Conservation (phyloP, 2,329 filamentous ascomycete species). For the Colletotrichum orchidophilum region DNA sequence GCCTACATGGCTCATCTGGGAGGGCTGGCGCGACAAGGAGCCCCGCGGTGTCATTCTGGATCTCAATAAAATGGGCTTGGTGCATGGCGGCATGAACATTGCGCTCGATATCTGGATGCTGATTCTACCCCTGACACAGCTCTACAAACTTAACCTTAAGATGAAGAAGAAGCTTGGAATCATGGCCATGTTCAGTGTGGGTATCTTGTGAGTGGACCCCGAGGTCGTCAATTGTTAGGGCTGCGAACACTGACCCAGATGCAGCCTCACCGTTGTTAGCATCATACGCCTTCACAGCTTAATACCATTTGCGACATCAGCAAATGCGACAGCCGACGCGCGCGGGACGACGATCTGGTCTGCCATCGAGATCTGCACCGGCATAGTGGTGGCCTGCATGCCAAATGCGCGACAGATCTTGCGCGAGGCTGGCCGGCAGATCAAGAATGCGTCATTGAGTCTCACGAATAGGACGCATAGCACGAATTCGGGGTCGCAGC, state of each 20-base stretch:
- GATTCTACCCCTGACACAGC: conserved; percentile 49
- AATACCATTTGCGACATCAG: conserved; percentile 51
- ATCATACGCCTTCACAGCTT: conserved; percentile 43
- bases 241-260: background rate
- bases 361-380: conserved; percentile 6
- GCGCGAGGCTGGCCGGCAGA: background rate
- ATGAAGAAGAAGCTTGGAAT: conserved; percentile 48
- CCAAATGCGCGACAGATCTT: conserved; percentile 8
- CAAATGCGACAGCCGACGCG: conserved; percentile 18
- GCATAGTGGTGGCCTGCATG: conserved; percentile 12
- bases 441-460: background rate
- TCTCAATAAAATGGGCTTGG: conserved; percentile 49
- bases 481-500: background rate
- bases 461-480: background rate
- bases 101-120: conserved; percentile 54
- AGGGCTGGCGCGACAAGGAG: conserved; percentile 36
- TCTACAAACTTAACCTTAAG: conserved; percentile 43
- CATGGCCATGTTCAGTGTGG: conserved; percentile 49
- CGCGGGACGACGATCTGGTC: conserved; percentile 11
- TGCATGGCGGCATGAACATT: conserved; percentile 54
- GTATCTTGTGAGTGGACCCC: conserved; percentile 14
- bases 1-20: conserved; percentile 55
- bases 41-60: conserved; percentile 45
- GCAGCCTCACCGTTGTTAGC: conserved; percentile 44
- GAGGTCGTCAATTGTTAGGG: too few species aligned